Base-by-base conservation (phyloP, 805 yeast species). In the Saccharomycopsis selenospora region DNA sequence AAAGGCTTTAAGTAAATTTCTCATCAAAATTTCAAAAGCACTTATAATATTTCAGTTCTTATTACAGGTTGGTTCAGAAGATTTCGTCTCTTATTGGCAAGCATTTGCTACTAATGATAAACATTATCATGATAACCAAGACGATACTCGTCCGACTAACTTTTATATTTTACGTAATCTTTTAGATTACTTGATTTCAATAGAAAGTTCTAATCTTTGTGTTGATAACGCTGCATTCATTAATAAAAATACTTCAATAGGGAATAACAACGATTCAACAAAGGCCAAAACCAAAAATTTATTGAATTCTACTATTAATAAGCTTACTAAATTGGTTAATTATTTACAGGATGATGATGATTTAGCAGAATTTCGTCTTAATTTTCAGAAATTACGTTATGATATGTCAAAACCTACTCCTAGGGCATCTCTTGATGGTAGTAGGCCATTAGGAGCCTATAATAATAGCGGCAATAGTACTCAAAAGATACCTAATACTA, bases 401-500 rank as follows among this genome's bases (percentile, higher is more conserved):
- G 56, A 53, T 27, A 50, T 53, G 54, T 29, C 46, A 2, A 47
- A 46, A 27, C 56, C 56, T 11, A 53, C 54, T 10, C 54, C 54
- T 11, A 42, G 56, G 38, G 20, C 52, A 13, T 53, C 56, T 14
- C 33, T 53, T 38, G 56, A 53, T 18, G 44, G 44, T 14, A 14
- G 18, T n/a, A n/a, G n/a, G n/a, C 44, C 29, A 13, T 8, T 27
- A 11, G 8, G 14, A 5, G 7, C 28, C 27, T 41, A 18, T 17
- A 5, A 24, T 6, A 10, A 24, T 14, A 5, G 28, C 25, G 27
- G 25, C 7, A 8, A 5, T 11, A 14, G 26, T 13, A 13, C 27
- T 5, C 22, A 40, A 5, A 18, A 6, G 18, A 7, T 40, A 13
- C 14, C 26, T 20, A 11, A 7, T 4, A 23, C n/a, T 23, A 5